Conservation (phyloP, 495 filamentous ascomycete species). For the Podospora tetraspora region DNA sequence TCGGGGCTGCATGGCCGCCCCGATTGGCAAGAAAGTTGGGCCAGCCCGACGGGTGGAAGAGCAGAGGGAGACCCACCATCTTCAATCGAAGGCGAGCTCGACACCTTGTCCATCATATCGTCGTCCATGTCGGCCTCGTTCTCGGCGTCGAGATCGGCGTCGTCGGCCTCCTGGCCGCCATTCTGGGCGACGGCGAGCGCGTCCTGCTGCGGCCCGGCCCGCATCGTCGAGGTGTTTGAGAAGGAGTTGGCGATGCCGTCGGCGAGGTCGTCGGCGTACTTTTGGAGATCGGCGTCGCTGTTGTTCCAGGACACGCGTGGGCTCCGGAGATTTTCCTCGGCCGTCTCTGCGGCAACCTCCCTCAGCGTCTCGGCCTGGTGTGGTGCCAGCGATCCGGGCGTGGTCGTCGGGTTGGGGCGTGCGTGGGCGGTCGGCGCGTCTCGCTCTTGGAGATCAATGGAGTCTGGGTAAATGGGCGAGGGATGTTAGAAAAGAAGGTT, state of each 20-base stretch:
- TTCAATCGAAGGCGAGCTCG: conserved; percentile 95
- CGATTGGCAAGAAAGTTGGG: conserved; percentile 37
- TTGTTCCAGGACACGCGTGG: conserved; percentile 41
- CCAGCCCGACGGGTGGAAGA: conserved; percentile 29
- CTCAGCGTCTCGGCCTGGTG: conserved; percentile 81
- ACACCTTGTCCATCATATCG: conserved; percentile 96
- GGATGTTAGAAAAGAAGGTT: conserved; percentile 17
- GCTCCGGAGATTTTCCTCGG: conserved; percentile 56
- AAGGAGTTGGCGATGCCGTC: conserved; percentile 44
- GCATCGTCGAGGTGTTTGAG: conserved; percentile 28
- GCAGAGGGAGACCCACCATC: conserved; percentile 71
- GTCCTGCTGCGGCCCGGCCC: conserved; percentile 41
- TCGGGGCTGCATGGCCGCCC: conserved; percentile 21
- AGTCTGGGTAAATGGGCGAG: conserved; percentile 55
- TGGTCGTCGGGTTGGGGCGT: conserved; percentile 44
- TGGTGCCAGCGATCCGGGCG: conserved; percentile 58
- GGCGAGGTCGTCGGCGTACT: conserved; percentile 47
- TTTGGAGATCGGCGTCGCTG: conserved; percentile 45
- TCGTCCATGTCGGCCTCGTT: conserved; percentile 71
- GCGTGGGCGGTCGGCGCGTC: conserved; percentile 77
- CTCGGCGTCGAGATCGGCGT: conserved; percentile 63
- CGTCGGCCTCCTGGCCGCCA: conserved; percentile 57
- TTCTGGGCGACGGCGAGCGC: conserved; percentile 51
- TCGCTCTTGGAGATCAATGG: conserved; percentile 87
- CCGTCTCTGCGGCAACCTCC: conserved; percentile 68